Percentiles rank a stretch among this genome's conserved stretches.
Evolutionary conservation across 257 asterid species (phyloP).

Genomic region (Fraxinus quadrangulata): DNA sequence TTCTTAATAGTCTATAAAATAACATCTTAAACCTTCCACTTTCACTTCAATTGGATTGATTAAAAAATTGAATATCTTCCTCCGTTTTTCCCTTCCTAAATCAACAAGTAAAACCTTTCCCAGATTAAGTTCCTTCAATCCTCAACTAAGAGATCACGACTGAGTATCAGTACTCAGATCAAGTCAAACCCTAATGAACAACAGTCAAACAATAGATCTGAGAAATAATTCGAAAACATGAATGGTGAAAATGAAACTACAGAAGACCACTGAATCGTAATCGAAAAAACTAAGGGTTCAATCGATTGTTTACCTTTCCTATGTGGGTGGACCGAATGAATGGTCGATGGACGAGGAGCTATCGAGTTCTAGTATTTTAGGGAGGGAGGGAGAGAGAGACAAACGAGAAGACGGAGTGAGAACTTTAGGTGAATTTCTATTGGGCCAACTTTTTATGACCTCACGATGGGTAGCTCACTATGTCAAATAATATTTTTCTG

Average conservation of each 20-base stretch:
- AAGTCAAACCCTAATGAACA: no score
- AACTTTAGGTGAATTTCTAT: not conserved
- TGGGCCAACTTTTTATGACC: not conserved
- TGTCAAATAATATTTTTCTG: no score
- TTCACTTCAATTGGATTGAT: not conserved
- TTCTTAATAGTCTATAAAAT: no score
- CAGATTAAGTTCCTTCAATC: no score
- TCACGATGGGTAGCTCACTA: no score
- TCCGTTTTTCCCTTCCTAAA: not conserved
- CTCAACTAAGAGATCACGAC: no score
- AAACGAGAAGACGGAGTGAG: not conserved
- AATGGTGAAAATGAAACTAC: no score
- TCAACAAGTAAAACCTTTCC: no score
- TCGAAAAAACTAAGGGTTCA: not conserved
- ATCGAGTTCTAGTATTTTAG: no score
- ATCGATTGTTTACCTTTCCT: not conserved
- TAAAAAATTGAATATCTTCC: not conserved
- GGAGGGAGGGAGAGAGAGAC: not conserved
- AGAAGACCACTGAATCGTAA: not conserved
- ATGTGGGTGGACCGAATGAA: not conserved
- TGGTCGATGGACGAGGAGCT: not conserved
- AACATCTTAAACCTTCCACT: not conserved
- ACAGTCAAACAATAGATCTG: not conserved
- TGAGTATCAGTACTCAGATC: no score
- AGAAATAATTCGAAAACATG: not conserved